Conservation (phyloP, 306 rosid species). For the Quercus cerris region DNA sequence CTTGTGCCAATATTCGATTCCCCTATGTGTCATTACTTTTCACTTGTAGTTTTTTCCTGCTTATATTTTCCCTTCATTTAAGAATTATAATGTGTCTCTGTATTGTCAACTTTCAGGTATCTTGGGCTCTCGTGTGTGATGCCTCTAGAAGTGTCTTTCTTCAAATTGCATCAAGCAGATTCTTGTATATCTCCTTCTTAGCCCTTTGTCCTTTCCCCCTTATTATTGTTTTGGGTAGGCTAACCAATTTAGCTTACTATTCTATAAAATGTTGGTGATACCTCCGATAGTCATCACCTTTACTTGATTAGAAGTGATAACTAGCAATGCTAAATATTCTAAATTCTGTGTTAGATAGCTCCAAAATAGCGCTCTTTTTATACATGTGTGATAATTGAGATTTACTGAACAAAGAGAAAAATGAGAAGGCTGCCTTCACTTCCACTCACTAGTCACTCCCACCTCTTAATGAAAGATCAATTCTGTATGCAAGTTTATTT, state of each 20-base stretch:
- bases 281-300: not conserved
- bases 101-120: conserved; percentile 18
- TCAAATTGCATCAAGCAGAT: not conserved
- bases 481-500: not conserved
- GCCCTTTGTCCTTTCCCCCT: not conserved
- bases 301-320: not conserved
- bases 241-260: not conserved
- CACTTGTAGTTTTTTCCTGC: not conserved
- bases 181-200: not conserved
- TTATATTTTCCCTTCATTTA: not conserved
- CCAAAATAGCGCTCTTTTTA: not conserved
- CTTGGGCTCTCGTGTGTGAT: conserved; percentile 26
- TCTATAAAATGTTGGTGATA: not conserved
- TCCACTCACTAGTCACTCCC: not conserved
- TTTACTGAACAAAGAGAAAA: not conserved
- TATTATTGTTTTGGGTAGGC: not conserved
- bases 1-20: not conserved
- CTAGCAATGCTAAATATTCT: not conserved
- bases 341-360: not conserved
- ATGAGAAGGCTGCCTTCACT: not conserved
- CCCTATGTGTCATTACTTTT: not conserved
- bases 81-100: not conserved
- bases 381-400: not conserved
- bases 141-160: not conserved
- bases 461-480: not conserved